These are phyloP conservation scores for Peronospora tabacina DNA, from an alignment of 352 stramenopile genomes.

Conservation along the genomic window DNA sequence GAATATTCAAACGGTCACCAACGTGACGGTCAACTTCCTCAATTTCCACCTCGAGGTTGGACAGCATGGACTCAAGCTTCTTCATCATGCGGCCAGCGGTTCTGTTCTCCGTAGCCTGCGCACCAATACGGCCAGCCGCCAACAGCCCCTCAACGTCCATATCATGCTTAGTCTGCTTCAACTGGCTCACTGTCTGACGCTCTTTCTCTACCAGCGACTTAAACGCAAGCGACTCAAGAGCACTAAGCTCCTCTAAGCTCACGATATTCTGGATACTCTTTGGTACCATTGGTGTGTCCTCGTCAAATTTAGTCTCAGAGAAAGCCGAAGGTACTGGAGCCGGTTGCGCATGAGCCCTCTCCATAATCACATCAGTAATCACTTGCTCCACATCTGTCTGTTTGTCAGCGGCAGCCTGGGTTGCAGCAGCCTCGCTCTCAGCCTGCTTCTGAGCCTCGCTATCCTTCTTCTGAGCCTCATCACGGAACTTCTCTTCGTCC, in stretches of 20 bases:
- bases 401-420: slow-evolving; percentile 25
- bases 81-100: slow-evolving; percentile 89
- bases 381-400: slow-evolving; percentile 31
- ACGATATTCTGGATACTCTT: slow-evolving; percentile 75
- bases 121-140: slow-evolving; percentile 71
- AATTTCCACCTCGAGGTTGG: slow-evolving; percentile 90
- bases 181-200: slow-evolving; percentile 70
- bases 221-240: slow-evolving; percentile 78
- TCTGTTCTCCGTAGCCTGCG: slow-evolving; percentile 80
- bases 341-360: slow-evolving; percentile 24
- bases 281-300: slow-evolving; percentile 19
- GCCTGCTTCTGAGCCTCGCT: slow-evolving; percentile 67
- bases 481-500: slow-evolving; percentile 87
- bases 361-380: slow-evolving; percentile 28
- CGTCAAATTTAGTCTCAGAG: slow-evolving; percentile 13
- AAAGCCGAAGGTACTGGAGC: slow-evolving; percentile 1
- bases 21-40: slow-evolving; percentile 93
- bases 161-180: slow-evolving; percentile 85
- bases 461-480: slow-evolving; percentile 78
- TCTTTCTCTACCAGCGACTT: slow-evolving; percentile 86
- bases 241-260: slow-evolving; percentile 71
- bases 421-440: slow-evolving; percentile 45
- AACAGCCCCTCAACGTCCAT: slow-evolving; percentile 82
- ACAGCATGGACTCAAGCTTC: slow-evolving; percentile 90
- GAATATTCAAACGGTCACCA: slow-evolving; percentile 95